Evolutionary conservation across 2,329 filamentous ascomycete species (phyloP).

Genomic region (Fusarium sp.): DNA sequence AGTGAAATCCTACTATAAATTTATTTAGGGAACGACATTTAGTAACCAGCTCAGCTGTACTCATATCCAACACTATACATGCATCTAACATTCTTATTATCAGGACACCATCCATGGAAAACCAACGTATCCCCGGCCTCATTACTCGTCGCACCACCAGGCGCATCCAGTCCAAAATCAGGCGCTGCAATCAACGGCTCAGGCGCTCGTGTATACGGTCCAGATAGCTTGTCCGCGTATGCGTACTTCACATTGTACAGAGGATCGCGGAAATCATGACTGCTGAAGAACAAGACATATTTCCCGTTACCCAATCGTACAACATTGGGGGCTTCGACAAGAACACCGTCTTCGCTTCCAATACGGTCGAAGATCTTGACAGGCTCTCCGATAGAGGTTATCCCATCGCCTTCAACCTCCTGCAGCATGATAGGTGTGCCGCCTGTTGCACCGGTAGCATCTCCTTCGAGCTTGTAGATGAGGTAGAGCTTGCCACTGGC

Average conservation of each 20-base stretch:
- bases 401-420: constrained; percentile 12
- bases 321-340: constrained; percentile 19
- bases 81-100: not conserved
- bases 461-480: constrained; percentile 20
- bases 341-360: constrained; percentile 5
- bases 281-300: constrained; percentile 23
- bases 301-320: constrained; percentile 3
- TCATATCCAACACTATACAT: constrained; percentile 18
- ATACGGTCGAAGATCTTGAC: constrained; percentile 19
- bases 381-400: constrained; percentile 3
- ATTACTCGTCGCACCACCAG: constrained; percentile 24
- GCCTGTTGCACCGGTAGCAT: constrained; percentile 12
- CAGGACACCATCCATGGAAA: constrained; percentile 24
- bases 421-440: constrained; percentile 21
- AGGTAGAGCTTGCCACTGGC: constrained; percentile 6
- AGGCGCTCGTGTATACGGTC: constrained; percentile 7
- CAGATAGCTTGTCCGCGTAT: constrained; percentile 4
- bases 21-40: too few species aligned
- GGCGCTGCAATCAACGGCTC: constrained; percentile 14
- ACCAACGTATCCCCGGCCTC: constrained; percentile 11
- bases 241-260: constrained; percentile 25
- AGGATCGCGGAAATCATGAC: constrained; percentile 11
- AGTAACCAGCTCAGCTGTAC: not conserved
- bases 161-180: constrained; percentile 14
- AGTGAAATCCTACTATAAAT: too few species aligned